phyloP scores from a whole-genome alignment of 352 stramenopile species.

The Pythium scleroteichum region DNA sequence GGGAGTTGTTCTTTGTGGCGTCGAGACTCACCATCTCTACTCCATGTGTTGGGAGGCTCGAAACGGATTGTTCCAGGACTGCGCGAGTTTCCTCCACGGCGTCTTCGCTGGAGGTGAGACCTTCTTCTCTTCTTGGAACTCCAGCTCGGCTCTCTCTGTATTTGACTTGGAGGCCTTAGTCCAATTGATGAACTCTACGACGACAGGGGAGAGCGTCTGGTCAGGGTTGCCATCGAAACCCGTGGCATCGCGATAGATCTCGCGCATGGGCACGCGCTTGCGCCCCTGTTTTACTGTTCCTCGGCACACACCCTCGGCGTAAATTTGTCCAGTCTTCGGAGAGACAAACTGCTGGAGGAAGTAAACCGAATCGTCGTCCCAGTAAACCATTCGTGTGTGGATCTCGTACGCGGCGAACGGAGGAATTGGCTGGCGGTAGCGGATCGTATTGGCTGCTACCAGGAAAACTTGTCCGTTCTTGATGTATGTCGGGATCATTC shows the following conservation, averaged over 20 bases:
- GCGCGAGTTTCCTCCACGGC: too few species aligned
- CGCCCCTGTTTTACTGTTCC: constrained; percentile 20
- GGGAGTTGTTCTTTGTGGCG: not conserved
- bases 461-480: constrained; percentile 61
- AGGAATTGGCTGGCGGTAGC: constrained; percentile 28
- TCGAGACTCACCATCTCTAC: too few species aligned
- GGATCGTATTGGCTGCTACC: constrained; percentile 43
- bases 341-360: constrained; percentile 34
- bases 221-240: constrained; percentile 14
- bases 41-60: too few species aligned
- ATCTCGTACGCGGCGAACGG: constrained; percentile 32
- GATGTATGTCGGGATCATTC: constrained; percentile 49
- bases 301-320: constrained; percentile 29
- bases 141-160: too few species aligned
- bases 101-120: too few species aligned
- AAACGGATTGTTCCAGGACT: constrained; percentile 4
- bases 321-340: constrained; percentile 30
- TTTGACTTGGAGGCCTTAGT: too few species aligned
- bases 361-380: constrained; percentile 34
- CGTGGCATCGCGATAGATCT: constrained; percentile 23
- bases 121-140: too few species aligned
- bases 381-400: constrained; percentile 32
- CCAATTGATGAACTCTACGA: constrained; percentile 36
- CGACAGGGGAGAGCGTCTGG: constrained; percentile 21
- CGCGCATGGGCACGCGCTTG: constrained; percentile 16